Percentiles rank a stretch among this genome's conserved stretches.
These are phyloP conservation scores for Citrus glauca DNA, from an alignment of 345 rosid genomes.

Conservation along the genomic window DNA sequence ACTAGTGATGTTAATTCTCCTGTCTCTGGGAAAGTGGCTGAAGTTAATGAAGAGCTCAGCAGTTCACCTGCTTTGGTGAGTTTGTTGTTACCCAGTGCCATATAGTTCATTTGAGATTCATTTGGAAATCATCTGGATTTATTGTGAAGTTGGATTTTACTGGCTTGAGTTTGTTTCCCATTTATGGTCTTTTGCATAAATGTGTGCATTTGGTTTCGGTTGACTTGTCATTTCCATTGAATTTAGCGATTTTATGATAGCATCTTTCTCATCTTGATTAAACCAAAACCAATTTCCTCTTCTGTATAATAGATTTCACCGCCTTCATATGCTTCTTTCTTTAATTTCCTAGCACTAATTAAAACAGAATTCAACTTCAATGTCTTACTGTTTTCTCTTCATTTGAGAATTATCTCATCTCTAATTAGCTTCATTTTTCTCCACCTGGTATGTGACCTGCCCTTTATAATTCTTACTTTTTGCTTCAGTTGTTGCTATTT, in stretches of 20 bases:
- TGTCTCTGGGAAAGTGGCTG: conserved; percentile 78
- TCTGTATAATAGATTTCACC: too few species aligned
- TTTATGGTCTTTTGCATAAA: background rate
- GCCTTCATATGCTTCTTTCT: background rate
- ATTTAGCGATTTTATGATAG: background rate
- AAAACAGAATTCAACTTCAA: background rate
- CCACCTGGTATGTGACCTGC: background rate
- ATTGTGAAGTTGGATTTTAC: background rate
- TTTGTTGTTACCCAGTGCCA: conserved; percentile 11
- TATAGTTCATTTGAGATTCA: background rate
- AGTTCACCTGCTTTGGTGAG: conserved; percentile 80
- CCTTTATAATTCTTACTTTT: background rate
- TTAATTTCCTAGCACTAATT: background rate
- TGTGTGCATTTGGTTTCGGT: background rate
- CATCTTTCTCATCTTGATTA: background rate
- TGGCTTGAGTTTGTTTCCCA: background rate
- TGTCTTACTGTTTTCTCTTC: background rate
- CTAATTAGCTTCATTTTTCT: background rate
- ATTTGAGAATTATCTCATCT: background rate
- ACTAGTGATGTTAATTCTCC: conserved; percentile 94
- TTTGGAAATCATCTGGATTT: background rate
- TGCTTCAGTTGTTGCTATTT: background rate
- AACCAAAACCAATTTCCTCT: background rate
- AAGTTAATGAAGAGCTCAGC: conserved; percentile 62
- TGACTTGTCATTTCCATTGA: background rate